Evolutionary conservation across 176 grass and related monocot species (phyloP), one percentile per base, ranked within the genome.

Genomic region (Tillandsia leiboldiana): DNA sequence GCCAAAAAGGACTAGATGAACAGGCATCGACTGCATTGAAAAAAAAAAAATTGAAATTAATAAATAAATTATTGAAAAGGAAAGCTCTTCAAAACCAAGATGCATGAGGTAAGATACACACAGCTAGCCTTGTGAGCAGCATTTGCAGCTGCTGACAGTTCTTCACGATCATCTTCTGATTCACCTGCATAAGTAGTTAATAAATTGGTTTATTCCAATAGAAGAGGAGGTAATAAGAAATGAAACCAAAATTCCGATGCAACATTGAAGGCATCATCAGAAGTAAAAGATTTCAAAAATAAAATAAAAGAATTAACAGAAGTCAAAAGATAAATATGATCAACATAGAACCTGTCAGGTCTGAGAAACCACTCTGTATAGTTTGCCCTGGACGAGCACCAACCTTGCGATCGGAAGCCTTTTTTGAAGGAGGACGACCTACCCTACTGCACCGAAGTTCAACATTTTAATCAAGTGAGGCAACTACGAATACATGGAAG

Each of bases 61-160:
- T 67, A 51, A 22, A 69, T 50, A 49, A 69, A 27, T 53, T 75
- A 64, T 18, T 49, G 12, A 61, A 70, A 66, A 11, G 47, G 51
- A 58, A 67, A 63, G 73, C 49, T 28, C 50, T 26, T 69, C 14
- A 52, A 61, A 26, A 47, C 11, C 33, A 63, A 68, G 70, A 51
- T 59, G 69, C 28, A 70, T 63, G 83, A 77, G 26, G 24, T 51
- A 50, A 67, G 52, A 64, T 68, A 63, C 78, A 1, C 77, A 96
- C 91, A 77, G 26, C 76, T 88, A 88, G 87, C 57, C 12, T n/a
- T 83, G 54, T 85, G 77, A 67, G 87, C 87, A 79, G 87, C 85
- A 51, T 83, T 77, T 76, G 82, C 88, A 85, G 82, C 91, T 85
- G 85, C 77, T 85, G 86, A 82, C 78, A 91, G 77, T 74, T 91